Base-by-base conservation (phyloP, 2,329 filamentous ascomycete genomes). In the Emergomyces orientalis region DNA sequence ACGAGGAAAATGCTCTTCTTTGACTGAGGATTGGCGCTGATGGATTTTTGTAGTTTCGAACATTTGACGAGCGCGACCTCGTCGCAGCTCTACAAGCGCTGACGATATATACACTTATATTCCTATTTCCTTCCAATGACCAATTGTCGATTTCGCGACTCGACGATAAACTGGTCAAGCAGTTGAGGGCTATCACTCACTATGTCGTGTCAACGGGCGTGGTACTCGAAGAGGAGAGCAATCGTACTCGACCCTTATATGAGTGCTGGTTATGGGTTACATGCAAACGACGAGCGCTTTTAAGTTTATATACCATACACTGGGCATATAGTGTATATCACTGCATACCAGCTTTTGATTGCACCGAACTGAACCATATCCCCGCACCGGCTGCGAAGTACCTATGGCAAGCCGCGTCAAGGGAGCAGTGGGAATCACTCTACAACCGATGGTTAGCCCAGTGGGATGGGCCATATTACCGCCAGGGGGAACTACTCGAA, bases 251-350 rank as follows among this genome's bases (percentile, higher is more conserved):
- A 6, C 76, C 75, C 19, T 64, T 68, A 2, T 78, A 73, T 74
- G 68, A 73, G 25, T 65, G 69, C 11, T 78, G 76, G 75, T 62
- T 76, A 9, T 68, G 84, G 68, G 77, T 86, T 67, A 84, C 86
- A 65, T 76, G 78, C 54, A 86, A 86, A 68, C 80, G 83, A 13
- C 82, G 75, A 37, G 71, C 74, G 2, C 66, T 76, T 0, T 65
- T 76, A 37, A 63, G 70, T 6, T 65, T 77, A 2, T 77, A 76
- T 58, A 67, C 74, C 6, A 61, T 78, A 9, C 71, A 77, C 58
- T 78, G 75, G 75, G 71, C 73, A 3, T 77, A 77, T 61, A 71
- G 72, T n/a, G 70, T 74, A 1, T 71, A 73, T 57, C 71, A 77
- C 59, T 64, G 67, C 13, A 63, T 72, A 6, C 70, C 69, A 7